A percentile compares a stretch with the other conserved stretches of the same genome.
Evolutionary conservation across 192 early-diverging fungal species (phyloP).

Genomic region (Gigaspora rosea): DNA sequence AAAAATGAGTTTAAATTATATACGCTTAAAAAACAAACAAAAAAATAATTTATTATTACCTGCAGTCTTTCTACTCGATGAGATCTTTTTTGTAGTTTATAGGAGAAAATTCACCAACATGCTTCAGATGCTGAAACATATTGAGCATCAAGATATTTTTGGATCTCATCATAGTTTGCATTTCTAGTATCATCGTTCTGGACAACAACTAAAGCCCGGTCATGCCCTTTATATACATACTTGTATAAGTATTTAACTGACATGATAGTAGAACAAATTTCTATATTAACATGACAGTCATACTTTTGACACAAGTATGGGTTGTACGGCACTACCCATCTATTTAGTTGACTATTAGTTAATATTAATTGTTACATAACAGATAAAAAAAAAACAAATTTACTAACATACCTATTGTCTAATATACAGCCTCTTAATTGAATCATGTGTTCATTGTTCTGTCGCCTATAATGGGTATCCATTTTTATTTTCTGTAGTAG

Average conservation of each 20-base stretch:
- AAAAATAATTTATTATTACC: too few relatives aligned
- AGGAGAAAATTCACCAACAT: background rate
- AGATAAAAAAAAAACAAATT: too few relatives aligned
- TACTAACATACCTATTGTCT: background rate
- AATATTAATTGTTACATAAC: too few relatives aligned
- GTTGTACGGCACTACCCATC: background rate
- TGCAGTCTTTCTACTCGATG: conserved; percentile 29
- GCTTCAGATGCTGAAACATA: conserved; percentile 40
- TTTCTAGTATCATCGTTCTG: background rate
- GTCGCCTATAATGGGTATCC: background rate
- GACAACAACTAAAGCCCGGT: conserved; percentile 1
- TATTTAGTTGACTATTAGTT: too few relatives aligned
- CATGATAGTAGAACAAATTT: too few relatives aligned
- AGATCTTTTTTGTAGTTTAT: conserved; percentile 33
- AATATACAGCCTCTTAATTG: too few relatives aligned
- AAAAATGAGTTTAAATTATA: too few relatives aligned
- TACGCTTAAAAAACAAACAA: too few relatives aligned
- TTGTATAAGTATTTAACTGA: too few relatives aligned
- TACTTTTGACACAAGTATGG: too few relatives aligned
- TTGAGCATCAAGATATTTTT: conserved; percentile 25
- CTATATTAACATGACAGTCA: too few relatives aligned
- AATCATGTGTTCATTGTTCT: too few relatives aligned
- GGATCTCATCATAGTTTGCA: conserved; percentile 14
- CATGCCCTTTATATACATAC: conserved; percentile 18
- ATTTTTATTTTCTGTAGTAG: background rate